phyloP scores from a whole-genome alignment of 2,329 filamentous ascomycete genomes.

The Venturia asperata region DNA sequence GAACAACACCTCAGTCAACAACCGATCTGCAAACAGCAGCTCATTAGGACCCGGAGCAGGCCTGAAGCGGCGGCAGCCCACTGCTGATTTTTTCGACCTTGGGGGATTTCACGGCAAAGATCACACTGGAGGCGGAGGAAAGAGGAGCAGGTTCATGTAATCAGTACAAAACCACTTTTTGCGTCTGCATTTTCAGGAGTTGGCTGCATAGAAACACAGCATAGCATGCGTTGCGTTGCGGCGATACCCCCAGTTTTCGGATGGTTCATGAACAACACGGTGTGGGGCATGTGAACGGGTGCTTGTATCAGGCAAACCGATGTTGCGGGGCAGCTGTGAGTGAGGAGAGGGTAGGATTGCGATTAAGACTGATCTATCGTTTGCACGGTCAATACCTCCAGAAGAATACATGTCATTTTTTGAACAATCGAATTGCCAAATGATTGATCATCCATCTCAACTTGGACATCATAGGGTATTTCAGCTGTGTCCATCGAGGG shows the following conservation, averaged over 20 bases:
- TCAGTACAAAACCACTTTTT: not conserved
- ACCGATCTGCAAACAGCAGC: constrained; percentile 28
- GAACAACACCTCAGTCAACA: not conserved
- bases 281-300: not conserved
- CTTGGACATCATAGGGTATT: no score
- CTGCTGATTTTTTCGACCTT: constrained; percentile 69
- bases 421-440: no score
- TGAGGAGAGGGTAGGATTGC: not conserved
- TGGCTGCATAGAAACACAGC: not conserved
- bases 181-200: constrained; percentile 7
- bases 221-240: constrained; percentile 4
- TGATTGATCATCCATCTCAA: no score
- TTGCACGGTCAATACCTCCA: not conserved
- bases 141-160: constrained; percentile 34
- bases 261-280: not conserved
- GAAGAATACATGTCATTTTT: not conserved
- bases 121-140: constrained; percentile 49
- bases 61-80: constrained; percentile 64
- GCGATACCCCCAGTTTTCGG: constrained; percentile 2
- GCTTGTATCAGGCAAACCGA: not conserved
- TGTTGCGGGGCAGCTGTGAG: not conserved
- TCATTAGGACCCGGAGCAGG: constrained; percentile 58
- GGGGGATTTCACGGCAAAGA: constrained; percentile 52
- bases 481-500: no score
- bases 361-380: not conserved